Base-by-base conservation (phyloP, 108 stramenopile genomes). In the Schizochytrium sp. region DNA sequence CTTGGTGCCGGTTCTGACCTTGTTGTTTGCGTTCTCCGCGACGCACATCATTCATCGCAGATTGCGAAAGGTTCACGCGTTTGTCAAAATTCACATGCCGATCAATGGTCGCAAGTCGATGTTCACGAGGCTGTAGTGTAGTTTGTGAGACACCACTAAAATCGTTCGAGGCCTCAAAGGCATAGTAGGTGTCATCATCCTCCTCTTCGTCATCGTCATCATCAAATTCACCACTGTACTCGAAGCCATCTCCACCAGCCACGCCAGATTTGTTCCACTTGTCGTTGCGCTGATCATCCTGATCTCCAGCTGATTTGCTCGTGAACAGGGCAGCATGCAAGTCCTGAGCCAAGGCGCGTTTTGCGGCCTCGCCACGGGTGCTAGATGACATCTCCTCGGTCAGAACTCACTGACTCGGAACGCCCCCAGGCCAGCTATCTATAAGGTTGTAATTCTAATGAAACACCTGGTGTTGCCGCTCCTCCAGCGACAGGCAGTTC, bases 11-110 rank as follows among this genome's bases (percentile, higher is more conserved):
- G 61, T 95, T 95, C 17, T 90, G 91, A 87, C 97, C 97, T 46
- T 94, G 93, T 41, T 90, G 89, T 93, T 97, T 96, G 61, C 95
- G 92, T 87, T 98, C 96, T 96, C 97, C 97, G 89, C 95, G 95
- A 47, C 89, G 92, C 38, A 98, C 96, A 44, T 96, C 90, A 76
- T 97, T 99, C 76, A 94, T 90, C 5, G 97, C 96, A 15, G 94
- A 90, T 90, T 97, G 97, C 40, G 97, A 97, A 3, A 91, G 15
- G 53, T 91, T 91, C 60, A 91, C 53, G 15, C 46, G 10, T 44
- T 92, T 56, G 56, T 44, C 58, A 72, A 91, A 72, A 8, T 61
- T 72, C 72, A 60, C 76, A 10, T 88, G 89, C 61, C 91, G 55
- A 72, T 96, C 92, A 89, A 96, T 96, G 93, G 96, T 92, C n/a